phyloP scores from a whole-genome alignment of 352 stramenopile species.

The Globisporangium lucens region DNA sequence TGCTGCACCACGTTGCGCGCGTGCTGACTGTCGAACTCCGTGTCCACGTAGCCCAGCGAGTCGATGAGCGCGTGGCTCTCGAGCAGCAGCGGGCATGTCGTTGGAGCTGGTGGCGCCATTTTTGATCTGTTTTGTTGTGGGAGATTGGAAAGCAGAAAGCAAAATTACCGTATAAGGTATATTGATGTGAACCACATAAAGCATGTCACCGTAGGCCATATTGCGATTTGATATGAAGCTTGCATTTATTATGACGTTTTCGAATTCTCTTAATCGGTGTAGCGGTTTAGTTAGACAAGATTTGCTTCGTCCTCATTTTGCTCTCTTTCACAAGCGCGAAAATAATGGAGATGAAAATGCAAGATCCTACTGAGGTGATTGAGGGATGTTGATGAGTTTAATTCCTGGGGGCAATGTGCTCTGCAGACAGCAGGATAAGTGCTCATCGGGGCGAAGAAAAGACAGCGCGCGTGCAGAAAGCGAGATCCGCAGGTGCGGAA shows the following conservation, averaged over 20 bases:
- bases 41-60: slow-evolving; percentile 73
- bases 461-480: background rate
- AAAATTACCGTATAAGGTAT: background rate
- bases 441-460: slow-evolving; percentile 37
- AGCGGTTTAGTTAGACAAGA: background rate
- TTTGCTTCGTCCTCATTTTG: background rate
- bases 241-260: background rate
- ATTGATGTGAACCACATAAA: background rate
- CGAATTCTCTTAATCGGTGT: background rate
- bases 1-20: slow-evolving; percentile 59
- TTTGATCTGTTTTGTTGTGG: slow-evolving; percentile 1
- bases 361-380: slow-evolving; percentile 2
- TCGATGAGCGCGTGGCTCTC: slow-evolving; percentile 67
- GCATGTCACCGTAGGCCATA: background rate
- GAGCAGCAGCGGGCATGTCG: slow-evolving; percentile 51
- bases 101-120: slow-evolving; percentile 27
- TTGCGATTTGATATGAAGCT: background rate
- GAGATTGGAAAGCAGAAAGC: background rate
- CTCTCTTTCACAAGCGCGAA: background rate
- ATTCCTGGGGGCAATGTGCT: slow-evolving; percentile 37
- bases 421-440: slow-evolving; percentile 46
- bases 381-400: slow-evolving; percentile 39
- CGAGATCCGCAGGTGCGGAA: slow-evolving; percentile 2
- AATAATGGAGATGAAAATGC: background rate
- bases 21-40: slow-evolving; percentile 45